Percentiles rank a stretch among this genome's conserved stretches.
These are phyloP conservation scores for Termitomyces sp. DNA, from an alignment of 768 basidiomycete species.

Conservation along the genomic window DNA sequence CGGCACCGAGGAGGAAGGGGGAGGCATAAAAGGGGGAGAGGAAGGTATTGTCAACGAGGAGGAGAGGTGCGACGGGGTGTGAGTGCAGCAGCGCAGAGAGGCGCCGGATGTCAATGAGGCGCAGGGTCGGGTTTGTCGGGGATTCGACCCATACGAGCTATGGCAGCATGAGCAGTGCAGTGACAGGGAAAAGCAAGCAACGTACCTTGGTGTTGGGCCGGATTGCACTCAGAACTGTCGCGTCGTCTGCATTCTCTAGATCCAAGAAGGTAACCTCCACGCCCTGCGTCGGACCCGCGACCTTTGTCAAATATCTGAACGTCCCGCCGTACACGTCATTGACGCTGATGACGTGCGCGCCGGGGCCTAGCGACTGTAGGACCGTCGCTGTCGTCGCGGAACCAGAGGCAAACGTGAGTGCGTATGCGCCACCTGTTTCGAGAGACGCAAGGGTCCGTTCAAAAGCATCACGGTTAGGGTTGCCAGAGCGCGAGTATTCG, in stretches of 20 bases:
- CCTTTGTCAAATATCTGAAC: constrained; percentile 72
- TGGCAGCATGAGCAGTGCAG: too few relatives aligned
- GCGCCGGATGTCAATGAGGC: constrained; percentile 73
- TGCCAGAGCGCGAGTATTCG: constrained; percentile 87
- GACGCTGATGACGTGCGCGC: constrained; percentile 79
- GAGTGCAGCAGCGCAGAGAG: constrained; percentile 62
- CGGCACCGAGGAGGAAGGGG: constrained; percentile 80
- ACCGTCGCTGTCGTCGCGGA: constrained; percentile 83
- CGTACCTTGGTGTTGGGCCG: constrained; percentile 76
- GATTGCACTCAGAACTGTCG: constrained; percentile 59
- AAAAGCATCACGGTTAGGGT: constrained; percentile 81
- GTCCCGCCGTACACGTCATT: constrained; percentile 96
- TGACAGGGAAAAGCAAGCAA: background rate
- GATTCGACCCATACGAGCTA: constrained; percentile 96
- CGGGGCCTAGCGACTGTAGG: constrained; percentile 65
- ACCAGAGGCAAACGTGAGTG: constrained; percentile 80
- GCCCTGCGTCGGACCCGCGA: constrained; percentile 57
- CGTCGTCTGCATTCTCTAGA: constrained; percentile 64
- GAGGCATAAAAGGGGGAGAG: constrained; percentile 88
- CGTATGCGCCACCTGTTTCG: constrained; percentile 68
- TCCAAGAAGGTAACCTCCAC: constrained; percentile 77
- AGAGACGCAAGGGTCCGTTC: constrained; percentile 75
- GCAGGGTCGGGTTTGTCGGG: constrained; percentile 92
- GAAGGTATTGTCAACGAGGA: constrained; percentile 95
- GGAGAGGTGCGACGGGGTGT: constrained; percentile 61